Evolutionary conservation across 352 stramenopile genomes (phyloP), one percentile per base, ranked within the genome.

Genomic region (Pythium aphanidermatum): DNA sequence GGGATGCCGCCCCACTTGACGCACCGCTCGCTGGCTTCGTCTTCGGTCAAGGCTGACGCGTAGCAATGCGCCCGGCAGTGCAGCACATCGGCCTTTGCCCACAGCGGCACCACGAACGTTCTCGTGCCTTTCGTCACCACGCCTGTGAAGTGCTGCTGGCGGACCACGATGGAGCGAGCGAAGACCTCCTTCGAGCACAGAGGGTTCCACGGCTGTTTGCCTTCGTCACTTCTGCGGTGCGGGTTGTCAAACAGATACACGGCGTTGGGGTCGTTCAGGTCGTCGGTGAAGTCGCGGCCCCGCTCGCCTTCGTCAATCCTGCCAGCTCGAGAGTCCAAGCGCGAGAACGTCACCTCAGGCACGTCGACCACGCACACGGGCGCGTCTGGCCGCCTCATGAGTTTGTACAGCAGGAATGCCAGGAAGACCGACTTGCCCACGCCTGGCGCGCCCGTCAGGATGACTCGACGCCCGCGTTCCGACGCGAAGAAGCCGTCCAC

Each of bases 191-290:
- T n/a, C 17, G 27, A n/a, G 12, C 20, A 13, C 3, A 59, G 29
- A 10, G 51, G 30, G 4, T 0, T n/a, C 11, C 24, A 13, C 11
- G 12, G n/a, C 2, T 33, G n/a, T n/a, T n/a, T n/a, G n/a, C 29
- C 10, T 21, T 32, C n/a, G 16, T 36, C 2, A 25, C 13, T 5
- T 8, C 13, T 25, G 11, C 21, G 16, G 44, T n/a, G n/a, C n/a
- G n/a, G n/a, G n/a, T n/a, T 33, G 29, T 61, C 53, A 31, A 48
- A 61, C 12, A 61, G 19, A 30, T 61, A 61, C 3, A 61, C 21
- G 10, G 39, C 43, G 12, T 5, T 11, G 5, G 16, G 5, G 26
- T 52, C 31, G 9, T 17, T 27, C 3, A 61, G 34, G 16, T 54
- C 39, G 7, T 29, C 16, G 6, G 11, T 17, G 26, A 61, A 61